Evolutionary conservation across 2,329 filamentous ascomycete species (phyloP), one percentile per base, ranked within the genome.

Genomic region (Monosporascus sp.): DNA sequence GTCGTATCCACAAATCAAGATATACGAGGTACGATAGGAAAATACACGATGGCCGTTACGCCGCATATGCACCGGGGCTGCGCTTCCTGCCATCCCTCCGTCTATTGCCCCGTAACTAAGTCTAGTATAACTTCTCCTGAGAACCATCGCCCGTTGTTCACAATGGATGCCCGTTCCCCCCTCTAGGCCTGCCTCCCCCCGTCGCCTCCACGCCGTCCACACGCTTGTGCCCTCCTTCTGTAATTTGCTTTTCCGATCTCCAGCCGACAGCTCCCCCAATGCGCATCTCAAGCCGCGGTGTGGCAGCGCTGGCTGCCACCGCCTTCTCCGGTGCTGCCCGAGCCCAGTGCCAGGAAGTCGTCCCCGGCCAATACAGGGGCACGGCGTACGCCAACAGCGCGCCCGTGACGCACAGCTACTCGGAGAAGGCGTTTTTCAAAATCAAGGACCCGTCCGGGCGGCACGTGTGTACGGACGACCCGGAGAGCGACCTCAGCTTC

Each of bases 341-440:
- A 18, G 50, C 7, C n/a, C 50, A 52, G 31, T 52, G 50, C 37
- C 1, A 47, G 20, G 45, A 52, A 35, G 51, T 52, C 6, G 37
- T 43, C 8, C 38, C 51, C 9, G 51, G 35, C 37, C 51, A 52
- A 31, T 52, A 49, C 35, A 14, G 17, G 14, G 51, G 51, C 18
- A 52, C 51, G 20, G 35, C 46, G 15, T 52, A 49, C 26, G 38
- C 45, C 7, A 52, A 52, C 51, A 52, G 45, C 28, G 14, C 20
- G 15, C 20, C 38, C 2, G 18, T 48, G 17, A 52, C 31, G 24
- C 51, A 52, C 31, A 37, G 9, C 20, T 20, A n/a, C 15, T 52
- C 51, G 7, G 31, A 52, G 11, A 52, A 49, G 31, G 41, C 46
- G 7, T 52, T 37, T 28, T 52, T 52, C 51, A 52, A 49, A 26